Percentiles rank a stretch among this genome's conserved stretches.
These are phyloP conservation scores for Talaromyces ruber DNA, from an alignment of 495 filamentous ascomycete genomes.

Conservation along the genomic window DNA sequence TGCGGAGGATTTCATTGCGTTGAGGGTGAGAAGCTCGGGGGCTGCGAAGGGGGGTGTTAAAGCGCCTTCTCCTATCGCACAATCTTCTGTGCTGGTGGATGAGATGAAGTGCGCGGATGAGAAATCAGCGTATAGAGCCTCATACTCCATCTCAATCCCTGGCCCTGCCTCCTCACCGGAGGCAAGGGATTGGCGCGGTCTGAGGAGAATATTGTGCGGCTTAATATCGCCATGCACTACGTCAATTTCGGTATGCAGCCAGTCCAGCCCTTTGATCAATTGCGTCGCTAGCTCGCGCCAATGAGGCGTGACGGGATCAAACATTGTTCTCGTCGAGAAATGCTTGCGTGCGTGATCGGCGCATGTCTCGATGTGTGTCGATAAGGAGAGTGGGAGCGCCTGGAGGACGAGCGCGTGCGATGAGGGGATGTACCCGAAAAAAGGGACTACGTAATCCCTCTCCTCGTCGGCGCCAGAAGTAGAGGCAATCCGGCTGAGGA, in stretches of 20 bases:
- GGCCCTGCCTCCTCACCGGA: slow-evolving; percentile 6
- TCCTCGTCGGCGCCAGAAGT: background rate
- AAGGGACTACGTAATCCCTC: slow-evolving; percentile 35
- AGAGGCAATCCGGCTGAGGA: slow-evolving; percentile 38
- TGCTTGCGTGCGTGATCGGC: slow-evolving; percentile 21
- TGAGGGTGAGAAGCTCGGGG: slow-evolving; percentile 41
- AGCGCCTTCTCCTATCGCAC: slow-evolving; percentile 26
- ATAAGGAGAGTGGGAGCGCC: slow-evolving; percentile 41
- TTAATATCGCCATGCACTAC: slow-evolving; percentile 53
- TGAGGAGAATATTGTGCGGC: slow-evolving; percentile 44
- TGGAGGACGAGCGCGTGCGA: slow-evolving; percentile 44
- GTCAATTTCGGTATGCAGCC: slow-evolving; percentile 35
- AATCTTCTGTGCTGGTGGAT: background rate
- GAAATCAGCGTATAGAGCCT: slow-evolving; percentile 50
- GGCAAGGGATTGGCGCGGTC: slow-evolving; percentile 9
- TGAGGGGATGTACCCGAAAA: slow-evolving; percentile 44
- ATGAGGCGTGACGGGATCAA: slow-evolving; percentile 37
- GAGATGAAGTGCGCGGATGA: slow-evolving; percentile 42
- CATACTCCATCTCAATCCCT: slow-evolving; percentile 26
- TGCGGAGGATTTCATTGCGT: slow-evolving; percentile 20
- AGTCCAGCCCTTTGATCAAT: slow-evolving; percentile 41
- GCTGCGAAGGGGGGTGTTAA: slow-evolving; percentile 52
- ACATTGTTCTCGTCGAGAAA: slow-evolving; percentile 38
- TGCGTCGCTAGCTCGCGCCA: slow-evolving; percentile 39
- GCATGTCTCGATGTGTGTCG: slow-evolving; percentile 36